A percentile compares a stretch with the other conserved stretches of the same genome.
phyloP scores from a whole-genome alignment of 129 eudicot genomes.

The Flaveria sonorensis region DNA sequence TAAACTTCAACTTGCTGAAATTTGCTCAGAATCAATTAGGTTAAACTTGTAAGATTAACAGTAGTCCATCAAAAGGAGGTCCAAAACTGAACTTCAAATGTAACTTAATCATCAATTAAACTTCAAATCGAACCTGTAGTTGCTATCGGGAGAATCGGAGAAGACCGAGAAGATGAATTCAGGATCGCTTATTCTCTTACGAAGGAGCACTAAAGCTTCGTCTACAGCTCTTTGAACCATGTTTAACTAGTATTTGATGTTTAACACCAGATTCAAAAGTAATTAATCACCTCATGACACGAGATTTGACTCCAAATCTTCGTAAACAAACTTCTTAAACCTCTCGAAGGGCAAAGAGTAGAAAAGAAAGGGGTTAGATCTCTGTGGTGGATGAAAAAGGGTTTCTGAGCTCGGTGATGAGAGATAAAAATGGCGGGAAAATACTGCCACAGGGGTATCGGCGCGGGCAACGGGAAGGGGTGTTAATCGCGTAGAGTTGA shows the following conservation, averaged over 20 bases:
- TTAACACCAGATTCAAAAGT: no score
- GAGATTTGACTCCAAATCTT: no score
- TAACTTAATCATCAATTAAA: neutral
- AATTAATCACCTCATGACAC: no score
- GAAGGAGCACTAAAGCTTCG: conserved; percentile 57
- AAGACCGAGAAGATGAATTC: conserved; percentile 63
- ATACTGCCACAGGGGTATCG: neutral
- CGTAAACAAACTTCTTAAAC: no score
- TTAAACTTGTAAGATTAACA: neutral
- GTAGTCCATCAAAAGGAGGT: neutral
- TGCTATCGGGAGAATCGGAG: conserved; percentile 67
- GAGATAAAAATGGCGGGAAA: conserved; percentile 30
- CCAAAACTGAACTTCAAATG: neutral
- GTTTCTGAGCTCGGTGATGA: no score
- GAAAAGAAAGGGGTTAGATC: no score
- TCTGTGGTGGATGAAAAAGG: no score
- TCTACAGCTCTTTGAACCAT: conserved; percentile 45
- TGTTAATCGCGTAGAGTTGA: no score
- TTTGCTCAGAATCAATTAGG: conserved; percentile 2
- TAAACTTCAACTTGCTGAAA: conserved; percentile 82
- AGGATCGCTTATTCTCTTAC: conserved; percentile 62
- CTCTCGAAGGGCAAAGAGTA: no score
- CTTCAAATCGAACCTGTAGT: conserved; percentile 58
- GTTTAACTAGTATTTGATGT: neutral
- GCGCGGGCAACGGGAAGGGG: neutral